Evolutionary conservation across 129 eudicot species (phyloP), one percentile per base, ranked within the genome.

Genomic region (Flaveria bidentis): DNA sequence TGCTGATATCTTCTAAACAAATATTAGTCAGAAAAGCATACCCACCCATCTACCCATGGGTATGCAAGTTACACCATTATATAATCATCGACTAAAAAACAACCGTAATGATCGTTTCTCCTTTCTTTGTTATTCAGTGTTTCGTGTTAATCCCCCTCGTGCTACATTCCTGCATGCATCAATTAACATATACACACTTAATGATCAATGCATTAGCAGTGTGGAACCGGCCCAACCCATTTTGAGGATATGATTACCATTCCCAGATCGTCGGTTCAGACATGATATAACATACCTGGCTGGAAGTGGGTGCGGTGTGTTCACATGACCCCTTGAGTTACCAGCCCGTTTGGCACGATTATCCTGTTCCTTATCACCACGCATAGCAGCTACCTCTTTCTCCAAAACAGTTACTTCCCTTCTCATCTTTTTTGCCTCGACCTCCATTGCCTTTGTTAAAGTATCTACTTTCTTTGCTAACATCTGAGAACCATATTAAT

Each of bases 381-480:
- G 97, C 94, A 93, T 90, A 2, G 96, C 96, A 75, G 96, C 88
- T 65, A 89, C 92, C 81, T 85, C 95, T 85, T 92, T 92, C 87
- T 92, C 98, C 96, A 90, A 86, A 14, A 88, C 96, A 81, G 96
- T 91, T 45, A 90, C 96, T 72, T 92, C 96, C 69, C 98, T 83
- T 84, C 98, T 90, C 96, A 90, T 90, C 84, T 88, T 92, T 71
- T 90, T 92, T 30, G 94, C 94, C 79, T 92, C 98, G 39, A 92
- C 96, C 87, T 92, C 98, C 96, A 90, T 86, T 13, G 96, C 98
- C 81, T 92, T 92, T 3, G 98, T 90, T 83, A 92, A 78, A 13
- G 98, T 92, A 60, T 92, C 98, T 58, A 92, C 98, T 84, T 90
- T 92, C 94, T 88, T 92, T 67, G 96, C 88, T 64, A 92, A 78